A percentile compares a stretch with the other conserved stretches of the same genome.
Evolutionary conservation across 176 grass and related monocot genomes (phyloP).

Genomic region (Chrysopogon serrulatus): DNA sequence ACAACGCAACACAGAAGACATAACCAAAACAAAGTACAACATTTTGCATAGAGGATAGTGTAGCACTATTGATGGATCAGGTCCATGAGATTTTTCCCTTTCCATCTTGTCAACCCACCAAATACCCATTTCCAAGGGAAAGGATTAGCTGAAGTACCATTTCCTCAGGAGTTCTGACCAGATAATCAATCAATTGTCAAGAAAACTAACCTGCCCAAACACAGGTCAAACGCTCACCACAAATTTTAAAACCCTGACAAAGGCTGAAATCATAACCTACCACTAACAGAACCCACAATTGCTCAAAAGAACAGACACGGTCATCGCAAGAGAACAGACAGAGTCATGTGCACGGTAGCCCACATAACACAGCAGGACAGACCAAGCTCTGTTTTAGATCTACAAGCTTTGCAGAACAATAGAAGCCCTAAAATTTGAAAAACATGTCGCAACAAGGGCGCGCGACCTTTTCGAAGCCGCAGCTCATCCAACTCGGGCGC

Average conservation of each 20-base stretch:
- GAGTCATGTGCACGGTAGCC: neutral
- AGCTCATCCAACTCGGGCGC: neutral
- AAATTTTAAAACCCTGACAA: neutral
- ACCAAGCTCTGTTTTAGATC: slow-evolving; percentile 4
- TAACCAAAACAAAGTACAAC: neutral
- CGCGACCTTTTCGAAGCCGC: neutral
- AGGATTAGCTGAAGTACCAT: neutral
- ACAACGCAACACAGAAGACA: neutral
- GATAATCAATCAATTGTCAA: neutral
- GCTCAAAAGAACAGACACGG: neutral
- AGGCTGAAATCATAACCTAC: neutral
- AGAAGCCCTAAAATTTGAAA: neutral
- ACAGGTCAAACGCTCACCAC: too few species aligned
- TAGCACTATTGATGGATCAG: neutral
- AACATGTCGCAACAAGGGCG: neutral
- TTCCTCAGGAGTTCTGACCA: neutral
- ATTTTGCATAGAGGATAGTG: neutral
- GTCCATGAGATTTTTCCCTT: neutral
- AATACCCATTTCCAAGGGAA: neutral
- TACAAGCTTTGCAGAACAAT: neutral
- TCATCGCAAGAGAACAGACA: neutral
- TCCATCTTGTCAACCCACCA: neutral
- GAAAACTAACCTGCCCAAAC: neutral
- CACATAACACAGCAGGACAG: neutral
- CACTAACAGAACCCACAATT: neutral